A percentile compares a stretch with the other conserved stretches of the same genome.
Evolutionary conservation across 164 flowering plant species (phyloP).

Genomic region (Paratinospora sagittata): DNA sequence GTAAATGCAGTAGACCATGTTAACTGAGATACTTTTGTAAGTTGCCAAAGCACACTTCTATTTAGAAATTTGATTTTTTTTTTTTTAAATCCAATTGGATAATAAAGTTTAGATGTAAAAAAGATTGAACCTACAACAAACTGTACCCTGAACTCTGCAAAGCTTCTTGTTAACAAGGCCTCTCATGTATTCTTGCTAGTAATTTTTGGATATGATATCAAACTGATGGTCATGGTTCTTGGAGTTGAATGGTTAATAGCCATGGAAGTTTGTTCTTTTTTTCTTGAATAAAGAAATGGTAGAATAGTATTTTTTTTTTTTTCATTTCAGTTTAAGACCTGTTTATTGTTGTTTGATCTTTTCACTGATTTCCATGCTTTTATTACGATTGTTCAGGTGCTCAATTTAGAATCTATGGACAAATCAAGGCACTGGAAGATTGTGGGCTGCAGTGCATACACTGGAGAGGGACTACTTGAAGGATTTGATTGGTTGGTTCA

Average conservation of each 20-base stretch:
- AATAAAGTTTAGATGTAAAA: too few species aligned
- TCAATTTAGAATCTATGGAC: slow-evolving; percentile 88
- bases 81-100: neutral
- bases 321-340: neutral
- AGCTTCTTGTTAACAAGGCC: neutral
- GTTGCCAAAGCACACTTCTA: neutral
- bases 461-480: slow-evolving; percentile 91
- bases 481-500: slow-evolving; percentile 98
- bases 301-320: neutral
- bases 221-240: neutral
- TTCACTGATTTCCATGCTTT: neutral
- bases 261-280: neutral
- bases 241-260: neutral
- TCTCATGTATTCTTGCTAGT: neutral
- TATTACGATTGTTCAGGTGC: slow-evolving; percentile 39
- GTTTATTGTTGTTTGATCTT: neutral
- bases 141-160: neutral
- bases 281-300: neutral
- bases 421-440: slow-evolving; percentile 90
- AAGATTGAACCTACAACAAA: neutral
- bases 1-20: neutral
- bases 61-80: neutral
- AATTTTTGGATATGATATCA: neutral
- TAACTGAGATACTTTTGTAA: neutral
- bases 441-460: slow-evolving; percentile 90